A percentile compares a stretch with the other conserved stretches of the same genome.
phyloP scores from a whole-genome alignment of 2,329 filamentous ascomycete species.

The Lizonia empirigonia region DNA sequence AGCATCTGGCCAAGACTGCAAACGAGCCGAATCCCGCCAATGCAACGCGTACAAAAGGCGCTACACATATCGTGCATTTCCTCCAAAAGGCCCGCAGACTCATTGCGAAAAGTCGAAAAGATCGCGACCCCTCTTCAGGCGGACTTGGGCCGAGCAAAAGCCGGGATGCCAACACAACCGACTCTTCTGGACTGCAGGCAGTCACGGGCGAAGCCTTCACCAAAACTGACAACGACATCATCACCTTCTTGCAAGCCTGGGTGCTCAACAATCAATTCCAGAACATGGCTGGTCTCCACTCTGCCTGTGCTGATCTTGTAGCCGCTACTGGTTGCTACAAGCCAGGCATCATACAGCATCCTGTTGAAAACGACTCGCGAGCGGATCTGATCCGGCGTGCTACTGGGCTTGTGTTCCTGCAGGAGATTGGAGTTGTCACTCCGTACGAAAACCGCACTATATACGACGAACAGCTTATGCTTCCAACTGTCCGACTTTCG shows the following conservation, averaged over 20 bases:
- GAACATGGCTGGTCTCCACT: slow-evolving; percentile 58
- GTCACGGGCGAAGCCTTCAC: slow-evolving; percentile 52
- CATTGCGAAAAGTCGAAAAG: slow-evolving; percentile 47
- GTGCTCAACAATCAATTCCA: slow-evolving; percentile 37
- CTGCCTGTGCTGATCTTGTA: slow-evolving; percentile 68
- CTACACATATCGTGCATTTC: slow-evolving; percentile 45
- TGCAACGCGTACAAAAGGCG: slow-evolving; percentile 23
- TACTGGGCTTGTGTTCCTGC: slow-evolving; percentile 69
- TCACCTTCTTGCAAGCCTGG: slow-evolving; percentile 73
- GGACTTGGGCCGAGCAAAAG: slow-evolving; percentile 49
- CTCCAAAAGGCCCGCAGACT: slow-evolving; percentile 49
- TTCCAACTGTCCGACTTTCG: slow-evolving; percentile 56
- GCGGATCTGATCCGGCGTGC: slow-evolving; percentile 13
- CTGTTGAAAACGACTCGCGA: slow-evolving; percentile 44
- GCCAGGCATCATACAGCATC: slow-evolving; percentile 38
- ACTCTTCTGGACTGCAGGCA: slow-evolving; percentile 23
- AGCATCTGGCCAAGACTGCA: slow-evolving; percentile 48
- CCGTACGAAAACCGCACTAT: slow-evolving; percentile 73
- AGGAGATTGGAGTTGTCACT: slow-evolving; percentile 73
- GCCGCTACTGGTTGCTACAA: slow-evolving; percentile 65
- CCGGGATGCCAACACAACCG: slow-evolving; percentile 26
- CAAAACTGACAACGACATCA: slow-evolving; percentile 59
- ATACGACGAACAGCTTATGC: slow-evolving; percentile 61
- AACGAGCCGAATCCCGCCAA: neutral
- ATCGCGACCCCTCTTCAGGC: slow-evolving; percentile 42